Conservation (phyloP, 2,329 filamentous ascomycete genomes). For the Cyphellophora attinorum region DNA sequence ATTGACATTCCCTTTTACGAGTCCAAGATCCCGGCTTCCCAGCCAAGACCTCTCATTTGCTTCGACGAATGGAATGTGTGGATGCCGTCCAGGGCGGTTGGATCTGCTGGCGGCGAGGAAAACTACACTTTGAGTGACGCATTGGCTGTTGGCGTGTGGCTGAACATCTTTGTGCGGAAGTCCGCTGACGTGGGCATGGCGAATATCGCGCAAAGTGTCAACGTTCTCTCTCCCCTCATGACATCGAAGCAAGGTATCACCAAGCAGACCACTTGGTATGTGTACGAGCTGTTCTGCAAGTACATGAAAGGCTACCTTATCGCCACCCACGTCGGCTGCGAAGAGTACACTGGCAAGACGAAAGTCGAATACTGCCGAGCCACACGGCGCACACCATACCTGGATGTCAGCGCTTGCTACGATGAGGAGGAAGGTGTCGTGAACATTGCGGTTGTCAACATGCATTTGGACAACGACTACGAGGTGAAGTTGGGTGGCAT, state of each 20-base stretch:
- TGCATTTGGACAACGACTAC: conserved; percentile 52
- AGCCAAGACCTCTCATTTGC: conserved; percentile 61
- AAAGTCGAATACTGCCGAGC: conserved; percentile 27
- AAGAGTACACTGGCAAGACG: conserved; percentile 52
- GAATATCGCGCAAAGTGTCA: conserved; percentile 68
- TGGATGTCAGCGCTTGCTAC: conserved; percentile 31
- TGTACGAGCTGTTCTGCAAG: conserved; percentile 56
- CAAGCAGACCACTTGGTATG: conserved; percentile 69
- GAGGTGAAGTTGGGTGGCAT: conserved; percentile 39
- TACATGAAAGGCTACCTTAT: conserved; percentile 68
- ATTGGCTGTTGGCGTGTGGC: conserved; percentile 63
- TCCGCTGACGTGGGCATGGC: conserved; percentile 64
- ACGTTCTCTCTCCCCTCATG: conserved; percentile 70
- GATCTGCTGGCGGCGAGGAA: conserved; percentile 64
- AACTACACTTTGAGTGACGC: conserved; percentile 65
- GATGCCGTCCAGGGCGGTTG: conserved; percentile 62
- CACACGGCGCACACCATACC: conserved; percentile 56
- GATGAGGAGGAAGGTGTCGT: conserved; percentile 47
- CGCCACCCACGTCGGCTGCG: conserved; percentile 53
- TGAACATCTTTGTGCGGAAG: conserved; percentile 69
- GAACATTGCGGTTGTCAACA: conserved; percentile 64
- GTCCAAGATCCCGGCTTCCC: conserved; percentile 38
- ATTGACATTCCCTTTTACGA: conserved; percentile 70
- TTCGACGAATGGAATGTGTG: conserved; percentile 84
- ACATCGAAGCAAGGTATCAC: conserved; percentile 49